Conservation (phyloP, 108 stramenopile genomes). For the Chaetoceros muelleri region DNA sequence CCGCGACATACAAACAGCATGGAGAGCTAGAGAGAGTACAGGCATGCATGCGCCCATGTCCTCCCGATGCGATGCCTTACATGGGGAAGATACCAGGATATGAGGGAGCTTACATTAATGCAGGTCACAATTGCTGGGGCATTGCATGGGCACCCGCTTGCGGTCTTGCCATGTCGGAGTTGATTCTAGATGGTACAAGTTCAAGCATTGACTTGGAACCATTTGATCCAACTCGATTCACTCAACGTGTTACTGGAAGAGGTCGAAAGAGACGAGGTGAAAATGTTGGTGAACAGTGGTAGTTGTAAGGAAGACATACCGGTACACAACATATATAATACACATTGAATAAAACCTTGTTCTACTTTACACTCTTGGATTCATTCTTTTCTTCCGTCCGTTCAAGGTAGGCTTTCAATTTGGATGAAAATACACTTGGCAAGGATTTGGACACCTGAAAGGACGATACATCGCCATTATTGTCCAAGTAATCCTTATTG, state of each 20-base stretch:
- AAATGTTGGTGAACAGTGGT: conserved; percentile 82
- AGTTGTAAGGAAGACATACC: conserved; percentile 11
- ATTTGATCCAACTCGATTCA: conserved; percentile 68
- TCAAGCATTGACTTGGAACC: conserved; percentile 40
- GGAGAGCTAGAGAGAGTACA: conserved; percentile 49
- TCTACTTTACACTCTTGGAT: no score
- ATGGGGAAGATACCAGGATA: conserved; percentile 82
- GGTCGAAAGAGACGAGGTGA: conserved; percentile 55
- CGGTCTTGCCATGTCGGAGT: conserved; percentile 80
- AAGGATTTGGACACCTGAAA: no score
- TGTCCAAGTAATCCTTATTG: no score
- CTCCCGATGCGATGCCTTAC: conserved; percentile 86
- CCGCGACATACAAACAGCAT: conserved; percentile 30
- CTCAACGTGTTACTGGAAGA: conserved; percentile 27
- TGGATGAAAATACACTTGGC: no score
- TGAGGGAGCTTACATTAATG: conserved; percentile 79
- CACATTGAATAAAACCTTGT: no score
- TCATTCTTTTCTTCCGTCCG: no score
- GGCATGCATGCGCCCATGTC: conserved; percentile 69
- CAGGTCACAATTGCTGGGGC: conserved; percentile 97
- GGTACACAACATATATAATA: no score
- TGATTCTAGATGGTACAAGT: conserved; percentile 67
- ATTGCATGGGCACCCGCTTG: conserved; percentile 94
- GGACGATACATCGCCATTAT: no score
- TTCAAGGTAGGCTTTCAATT: no score